Conservation (phyloP, 2,329 filamentous ascomycete genomes). For the Hypomyces perniciosus region DNA sequence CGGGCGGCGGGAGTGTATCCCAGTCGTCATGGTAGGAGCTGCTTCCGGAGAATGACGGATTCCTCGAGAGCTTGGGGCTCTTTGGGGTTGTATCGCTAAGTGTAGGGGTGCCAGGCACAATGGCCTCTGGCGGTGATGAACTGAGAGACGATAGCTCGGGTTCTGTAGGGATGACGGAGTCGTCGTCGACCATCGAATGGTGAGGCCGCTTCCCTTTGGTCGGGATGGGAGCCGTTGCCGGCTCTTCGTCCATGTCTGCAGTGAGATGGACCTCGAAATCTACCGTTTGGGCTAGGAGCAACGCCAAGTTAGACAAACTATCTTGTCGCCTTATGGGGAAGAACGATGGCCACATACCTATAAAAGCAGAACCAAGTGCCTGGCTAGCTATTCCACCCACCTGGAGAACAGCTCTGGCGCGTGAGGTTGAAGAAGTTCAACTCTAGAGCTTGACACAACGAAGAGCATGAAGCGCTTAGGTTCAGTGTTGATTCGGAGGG, state of each 20-base stretch:
- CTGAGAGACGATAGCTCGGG: constrained; percentile 32
- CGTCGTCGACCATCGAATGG: background rate
- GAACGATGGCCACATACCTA: background rate
- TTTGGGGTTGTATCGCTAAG: constrained; percentile 40
- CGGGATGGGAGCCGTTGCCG: constrained; percentile 5
- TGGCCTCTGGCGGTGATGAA: constrained; percentile 39
- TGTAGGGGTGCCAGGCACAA: constrained; percentile 44
- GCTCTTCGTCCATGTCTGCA: constrained; percentile 10
- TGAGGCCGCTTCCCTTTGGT: constrained; percentile 1
- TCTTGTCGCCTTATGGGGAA: background rate
- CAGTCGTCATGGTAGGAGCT: constrained; percentile 85
- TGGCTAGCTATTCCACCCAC: background rate
- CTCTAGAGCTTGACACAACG: too few relatives aligned
- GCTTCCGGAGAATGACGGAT: constrained; percentile 75
- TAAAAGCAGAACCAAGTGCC: background rate
- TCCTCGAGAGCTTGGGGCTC: constrained; percentile 62
- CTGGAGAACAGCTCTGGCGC: background rate
- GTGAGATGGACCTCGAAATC: background rate
- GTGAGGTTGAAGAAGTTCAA: background rate
- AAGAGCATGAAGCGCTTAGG: too few relatives aligned
- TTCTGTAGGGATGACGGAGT: constrained; percentile 30
- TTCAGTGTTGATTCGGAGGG: too few relatives aligned
- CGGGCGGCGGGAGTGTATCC: constrained; percentile 79
- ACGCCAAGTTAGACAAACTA: background rate
- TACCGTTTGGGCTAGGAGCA: background rate